A percentile compares a stretch with the other conserved stretches of the same genome.
phyloP scores from a whole-genome alignment of 2,329 filamentous ascomycete species.

The Monosporascus sp. region DNA sequence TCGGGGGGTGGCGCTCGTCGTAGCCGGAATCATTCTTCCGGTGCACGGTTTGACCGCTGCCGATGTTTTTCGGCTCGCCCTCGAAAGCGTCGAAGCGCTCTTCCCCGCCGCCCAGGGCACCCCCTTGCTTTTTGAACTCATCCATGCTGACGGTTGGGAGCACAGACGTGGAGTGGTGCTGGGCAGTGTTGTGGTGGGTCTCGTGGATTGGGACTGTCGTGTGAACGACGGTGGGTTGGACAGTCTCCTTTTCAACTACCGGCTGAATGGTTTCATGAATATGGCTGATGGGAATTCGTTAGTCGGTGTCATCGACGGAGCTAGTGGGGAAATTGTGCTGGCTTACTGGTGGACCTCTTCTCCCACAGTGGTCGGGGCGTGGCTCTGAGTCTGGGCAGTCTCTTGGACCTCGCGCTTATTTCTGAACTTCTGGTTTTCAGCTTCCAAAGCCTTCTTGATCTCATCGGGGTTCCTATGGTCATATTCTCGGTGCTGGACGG shows the following conservation, averaged over 20 bases:
- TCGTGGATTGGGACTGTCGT: slow-evolving; percentile 70
- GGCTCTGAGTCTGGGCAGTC: slow-evolving; percentile 42
- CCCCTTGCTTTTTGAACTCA: slow-evolving; percentile 55
- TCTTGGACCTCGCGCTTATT: slow-evolving; percentile 41
- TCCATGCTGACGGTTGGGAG: slow-evolving; percentile 59
- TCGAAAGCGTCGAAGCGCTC: slow-evolving; percentile 55
- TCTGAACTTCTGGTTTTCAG: slow-evolving; percentile 50
- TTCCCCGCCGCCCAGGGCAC: slow-evolving; percentile 47
- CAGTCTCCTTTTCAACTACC: slow-evolving; percentile 62
- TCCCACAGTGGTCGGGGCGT: slow-evolving; percentile 46
- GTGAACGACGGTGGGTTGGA: slow-evolving; percentile 64
- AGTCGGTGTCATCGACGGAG: not conserved
- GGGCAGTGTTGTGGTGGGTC: slow-evolving; percentile 60
- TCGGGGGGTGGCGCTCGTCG: slow-evolving; percentile 1
- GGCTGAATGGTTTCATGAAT: slow-evolving; percentile 67
- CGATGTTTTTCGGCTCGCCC: slow-evolving; percentile 52
- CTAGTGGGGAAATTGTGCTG: not conserved
- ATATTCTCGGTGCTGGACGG: slow-evolving; percentile 55
- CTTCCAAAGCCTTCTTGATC: slow-evolving; percentile 40
- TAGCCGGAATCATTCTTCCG: slow-evolving; percentile 12
- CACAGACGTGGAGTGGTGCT: slow-evolving; percentile 60
- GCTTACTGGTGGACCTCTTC: slow-evolving; percentile 56
- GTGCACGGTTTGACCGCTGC: slow-evolving; percentile 21
- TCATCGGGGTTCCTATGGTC: slow-evolving; percentile 53
- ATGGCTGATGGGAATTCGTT: slow-evolving; percentile 27